Base-by-base conservation (phyloP, 805 yeast genomes). In the Monosporozyma servazzii region DNA sequence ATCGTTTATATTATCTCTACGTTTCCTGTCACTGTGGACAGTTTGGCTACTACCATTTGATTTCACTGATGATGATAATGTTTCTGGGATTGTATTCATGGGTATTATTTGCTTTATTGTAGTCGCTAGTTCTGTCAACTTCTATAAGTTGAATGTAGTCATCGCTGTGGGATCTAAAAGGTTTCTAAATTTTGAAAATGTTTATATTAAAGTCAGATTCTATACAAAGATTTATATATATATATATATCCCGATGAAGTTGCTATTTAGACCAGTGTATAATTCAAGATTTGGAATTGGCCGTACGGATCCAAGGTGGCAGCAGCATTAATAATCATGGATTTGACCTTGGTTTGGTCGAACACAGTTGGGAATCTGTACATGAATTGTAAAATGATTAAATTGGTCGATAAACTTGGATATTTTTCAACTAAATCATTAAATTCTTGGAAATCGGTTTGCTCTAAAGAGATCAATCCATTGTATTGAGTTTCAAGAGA, bases 1-100 rank as follows among this genome's bases (percentile, higher is more conserved):
- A 10, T 79, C 83, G 57, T 79, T 79, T 64, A 80, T 77, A 57
- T 77, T 78, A 55, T 79, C 84, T 49, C 80, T 66, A 51, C 81
- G 71, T 56, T 75, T 75, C 9, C 81, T 62, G 45, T 69, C 74
- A n/a, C 59, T 69, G 23, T 62, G 64, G 31, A 56, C 58, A 18
- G 62, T 54, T 33, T 54, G 56, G 20, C 23, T 41, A 37, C 61
- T 57, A 7, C 60, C 50, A 3, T 48, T 48, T 6, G 63, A 57
- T 15, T 54, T 56, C 15, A 56, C 63, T 1, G 64, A 54, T 4
- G 61, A 56, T 3, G 61, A 52, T 27, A 54, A 51, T 6, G 58
- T 50, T 25, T 57, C 60, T 3, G 59, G 53, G 23, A 56, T 55
- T 2, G 56, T 51, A 11, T 55, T 48, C 58, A 53, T 57, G 8